A percentile compares a stretch with the other conserved stretches of the same genome.
Conservation (phyloP, 139 green algal genomes). For the Tetradesmus obliquus region DNA sequence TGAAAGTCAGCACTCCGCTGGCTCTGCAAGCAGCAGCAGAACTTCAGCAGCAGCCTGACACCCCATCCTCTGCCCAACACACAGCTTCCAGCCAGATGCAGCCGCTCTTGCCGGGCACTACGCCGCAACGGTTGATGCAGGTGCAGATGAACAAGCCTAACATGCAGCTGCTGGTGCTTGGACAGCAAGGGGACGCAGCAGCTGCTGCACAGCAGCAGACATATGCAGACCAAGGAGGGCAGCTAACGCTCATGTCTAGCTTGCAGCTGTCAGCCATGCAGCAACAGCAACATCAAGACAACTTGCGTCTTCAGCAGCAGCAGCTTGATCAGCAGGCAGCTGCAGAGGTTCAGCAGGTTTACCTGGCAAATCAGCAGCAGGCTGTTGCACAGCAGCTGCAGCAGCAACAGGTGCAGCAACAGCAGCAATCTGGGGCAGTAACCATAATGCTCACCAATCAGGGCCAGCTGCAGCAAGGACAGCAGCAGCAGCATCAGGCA, state of each 20-base stretch:
- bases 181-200: constrained; percentile 20
- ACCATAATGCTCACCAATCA: background rate
- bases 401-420: constrained; percentile 1
- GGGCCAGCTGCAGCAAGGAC: background rate
- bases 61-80: background rate
- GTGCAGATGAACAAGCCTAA: background rate
- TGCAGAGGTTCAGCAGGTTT: constrained; percentile 7
- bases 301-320: constrained; percentile 11
- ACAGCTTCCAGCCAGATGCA: background rate
- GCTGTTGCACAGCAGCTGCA: constrained; percentile 2
- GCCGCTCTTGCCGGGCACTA: background rate
- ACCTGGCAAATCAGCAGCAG: background rate
- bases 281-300: constrained; percentile 2
- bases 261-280: constrained; percentile 7
- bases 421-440: background rate
- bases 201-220: constrained; percentile 25
- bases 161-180: background rate
- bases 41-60: background rate
- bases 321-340: constrained; percentile 16
- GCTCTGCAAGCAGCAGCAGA: background rate
- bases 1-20: background rate
- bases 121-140: constrained; percentile 7
- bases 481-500: background rate
- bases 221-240: constrained; percentile 14
- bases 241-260: constrained; percentile 7